Base-by-base conservation (phyloP, 495 filamentous ascomycete species). In the Hypoxylon cercidicola region DNA sequence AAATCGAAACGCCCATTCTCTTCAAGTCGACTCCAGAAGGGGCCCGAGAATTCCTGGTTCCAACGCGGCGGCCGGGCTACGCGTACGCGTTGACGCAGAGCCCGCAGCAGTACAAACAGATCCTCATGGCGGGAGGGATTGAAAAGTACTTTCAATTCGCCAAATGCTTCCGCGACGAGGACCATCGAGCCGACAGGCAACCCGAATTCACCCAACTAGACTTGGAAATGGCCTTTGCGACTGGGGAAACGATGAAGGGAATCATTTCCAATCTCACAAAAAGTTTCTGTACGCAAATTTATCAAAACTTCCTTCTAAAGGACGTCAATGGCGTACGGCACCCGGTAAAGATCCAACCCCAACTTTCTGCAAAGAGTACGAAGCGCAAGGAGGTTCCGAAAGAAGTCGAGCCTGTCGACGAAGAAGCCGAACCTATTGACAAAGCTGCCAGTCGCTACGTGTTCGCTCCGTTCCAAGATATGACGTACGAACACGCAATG, bases 21-120 rank as follows among this genome's bases (percentile, higher is more conserved):
- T 99, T 99, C 84, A 98, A 97, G 79, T 97, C 94, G 3, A 98
- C 96, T 0, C 94, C 95, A 0, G 95, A 99, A 77, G 95, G 95
- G 8, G 96, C 95, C 0, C 80, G 94, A 23, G 95, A 99, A 75
- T 99, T 98, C 63, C 70, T 99, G n/a, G 93, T 99, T 3, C 95
- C 95, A 0, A 96, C 94, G 0, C 81, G 95, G 18, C 83, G 80
- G 16, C 55, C 62, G 0, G 93, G 92, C 0, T 73, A 88, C 21
- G 91, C 90, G 18, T 99, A 98, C 77, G 95, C 96, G 10, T 76
- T 99, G 20, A 93, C 95, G 0, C 95, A 99, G 70, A 97, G 93
- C 59, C 95, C 95, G 7, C 95, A 99, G 77, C 95, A 99, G 74
- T 98, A 97, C 75, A 99, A 99, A 75, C 95, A 99, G 77, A 94